A percentile compares a stretch with the other conserved stretches of the same genome.
Conservation (phyloP, 371 early-diverging fungal species). For the Rhizopus microsporus region DNA sequence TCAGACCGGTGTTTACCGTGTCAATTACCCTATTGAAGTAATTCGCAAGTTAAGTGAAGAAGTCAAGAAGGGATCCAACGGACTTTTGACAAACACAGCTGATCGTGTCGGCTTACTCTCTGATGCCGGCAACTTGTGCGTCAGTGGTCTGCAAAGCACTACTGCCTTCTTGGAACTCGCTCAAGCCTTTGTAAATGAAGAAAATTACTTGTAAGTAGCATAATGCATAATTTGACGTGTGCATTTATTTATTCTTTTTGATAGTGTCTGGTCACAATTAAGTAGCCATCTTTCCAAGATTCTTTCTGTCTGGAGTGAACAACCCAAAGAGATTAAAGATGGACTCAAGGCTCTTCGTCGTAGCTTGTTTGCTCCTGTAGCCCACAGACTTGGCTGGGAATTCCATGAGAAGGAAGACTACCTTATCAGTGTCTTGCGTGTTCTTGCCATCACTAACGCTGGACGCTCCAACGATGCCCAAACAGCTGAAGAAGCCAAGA, state of each 20-base stretch:
- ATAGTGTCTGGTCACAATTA: conserved; percentile 53
- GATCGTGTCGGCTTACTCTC: conserved; percentile 75
- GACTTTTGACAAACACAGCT: conserved; percentile 52
- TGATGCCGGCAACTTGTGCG: conserved; percentile 62
- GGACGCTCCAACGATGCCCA: conserved; percentile 41
- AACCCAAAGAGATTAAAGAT: conserved; percentile 47
- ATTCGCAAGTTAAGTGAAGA: conserved; percentile 56
- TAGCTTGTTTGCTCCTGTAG: conserved; percentile 57
- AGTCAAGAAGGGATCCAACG: conserved; percentile 51
- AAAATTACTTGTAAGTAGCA: conserved; percentile 48
- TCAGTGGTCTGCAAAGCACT: conserved; percentile 59
- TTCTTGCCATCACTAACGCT: conserved; percentile 45
- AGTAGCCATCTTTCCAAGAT: conserved; percentile 54
- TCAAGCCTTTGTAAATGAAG: conserved; percentile 50
- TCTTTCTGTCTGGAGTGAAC: conserved; percentile 52
- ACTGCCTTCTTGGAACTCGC: conserved; percentile 58
- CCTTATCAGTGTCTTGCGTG: conserved; percentile 48
- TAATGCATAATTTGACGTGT: neutral
- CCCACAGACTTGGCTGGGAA: conserved; percentile 66
- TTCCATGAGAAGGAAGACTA: conserved; percentile 50
- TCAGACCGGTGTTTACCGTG: conserved; percentile 68
- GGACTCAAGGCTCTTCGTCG: conserved; percentile 55
- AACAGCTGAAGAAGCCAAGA: conserved; percentile 44
- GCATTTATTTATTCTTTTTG: neutral
- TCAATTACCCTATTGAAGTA: conserved; percentile 64